phyloP scores from a whole-genome alignment of 768 basidiomycete genomes.

The Lyophyllum decastes region DNA sequence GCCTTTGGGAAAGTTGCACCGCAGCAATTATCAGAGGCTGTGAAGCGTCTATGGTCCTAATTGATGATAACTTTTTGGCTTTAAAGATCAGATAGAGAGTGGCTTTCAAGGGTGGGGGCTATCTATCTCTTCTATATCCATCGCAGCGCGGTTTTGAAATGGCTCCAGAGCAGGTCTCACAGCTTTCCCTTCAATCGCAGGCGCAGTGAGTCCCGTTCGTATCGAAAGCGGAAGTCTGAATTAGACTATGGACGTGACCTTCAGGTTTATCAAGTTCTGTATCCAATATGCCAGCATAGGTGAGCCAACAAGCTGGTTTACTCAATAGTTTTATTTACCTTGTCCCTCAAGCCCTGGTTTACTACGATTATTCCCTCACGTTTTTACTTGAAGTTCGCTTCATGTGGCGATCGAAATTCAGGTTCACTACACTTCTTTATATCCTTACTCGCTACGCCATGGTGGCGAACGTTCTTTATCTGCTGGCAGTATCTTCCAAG shows the following conservation, averaged over 20 bases:
- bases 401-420: constrained; percentile 24
- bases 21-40: background rate
- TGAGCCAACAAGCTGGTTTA: background rate
- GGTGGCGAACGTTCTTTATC: constrained; percentile 25
- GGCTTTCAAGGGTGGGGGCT: too few species aligned
- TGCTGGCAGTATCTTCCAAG: constrained; percentile 20
- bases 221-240: background rate
- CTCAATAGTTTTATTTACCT: background rate
- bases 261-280: constrained; percentile 6
- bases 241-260: too few species aligned
- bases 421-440: constrained; percentile 24
- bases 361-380: constrained; percentile 27
- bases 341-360: background rate
- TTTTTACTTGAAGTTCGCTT: constrained; percentile 24
- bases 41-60: too few species aligned
- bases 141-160: background rate
- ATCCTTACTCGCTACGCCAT: constrained; percentile 28
- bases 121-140: background rate
- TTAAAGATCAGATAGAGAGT: background rate
- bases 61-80: background rate
- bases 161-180: background rate
- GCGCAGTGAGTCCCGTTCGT: background rate
- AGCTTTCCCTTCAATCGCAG: background rate
- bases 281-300: constrained; percentile 13
- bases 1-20: background rate